These are phyloP conservation scores for Aspergillus fructus DNA, from an alignment of 2,329 filamentous ascomycete species.

Conservation along the genomic window DNA sequence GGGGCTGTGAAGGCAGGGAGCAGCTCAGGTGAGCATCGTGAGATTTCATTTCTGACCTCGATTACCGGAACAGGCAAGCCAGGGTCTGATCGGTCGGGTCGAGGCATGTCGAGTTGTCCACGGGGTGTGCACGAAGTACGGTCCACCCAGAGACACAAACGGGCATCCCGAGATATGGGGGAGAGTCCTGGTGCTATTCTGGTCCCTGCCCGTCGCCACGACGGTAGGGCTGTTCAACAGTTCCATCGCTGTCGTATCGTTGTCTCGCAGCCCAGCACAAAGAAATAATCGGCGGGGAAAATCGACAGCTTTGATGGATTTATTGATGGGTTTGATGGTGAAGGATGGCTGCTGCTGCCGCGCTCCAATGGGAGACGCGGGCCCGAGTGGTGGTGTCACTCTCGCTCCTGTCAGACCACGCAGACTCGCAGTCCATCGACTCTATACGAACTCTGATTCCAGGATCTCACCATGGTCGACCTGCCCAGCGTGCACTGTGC, in stretches of 20 bases:
- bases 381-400: not conserved
- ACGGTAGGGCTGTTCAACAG: no score
- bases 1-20: not conserved
- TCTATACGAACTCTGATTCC: not conserved
- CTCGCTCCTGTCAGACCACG: not conserved
- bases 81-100: slow-evolving; percentile 5
- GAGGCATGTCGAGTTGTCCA: not conserved
- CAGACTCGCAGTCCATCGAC: not conserved
- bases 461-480: no score
- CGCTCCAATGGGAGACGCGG: not conserved
- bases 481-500: no score
- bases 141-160: not conserved
- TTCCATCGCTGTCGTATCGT: no score
- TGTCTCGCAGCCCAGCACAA: no score
- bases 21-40: slow-evolving; percentile 8
- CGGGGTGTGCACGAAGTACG: not conserved
- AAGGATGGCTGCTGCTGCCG: not conserved
- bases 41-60: not conserved
- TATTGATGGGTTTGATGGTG: not conserved
- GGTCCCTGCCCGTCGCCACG: no score
- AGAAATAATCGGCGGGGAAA: no score
- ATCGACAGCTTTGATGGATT: no score
- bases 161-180: slow-evolving; percentile 1
- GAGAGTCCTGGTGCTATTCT: not conserved
- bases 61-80: slow-evolving; percentile 2